Percentiles rank a stretch among this genome's conserved stretches.
phyloP scores from a whole-genome alignment of 1,284 basidiomycete genomes.

The Ustilago trichophora region DNA sequence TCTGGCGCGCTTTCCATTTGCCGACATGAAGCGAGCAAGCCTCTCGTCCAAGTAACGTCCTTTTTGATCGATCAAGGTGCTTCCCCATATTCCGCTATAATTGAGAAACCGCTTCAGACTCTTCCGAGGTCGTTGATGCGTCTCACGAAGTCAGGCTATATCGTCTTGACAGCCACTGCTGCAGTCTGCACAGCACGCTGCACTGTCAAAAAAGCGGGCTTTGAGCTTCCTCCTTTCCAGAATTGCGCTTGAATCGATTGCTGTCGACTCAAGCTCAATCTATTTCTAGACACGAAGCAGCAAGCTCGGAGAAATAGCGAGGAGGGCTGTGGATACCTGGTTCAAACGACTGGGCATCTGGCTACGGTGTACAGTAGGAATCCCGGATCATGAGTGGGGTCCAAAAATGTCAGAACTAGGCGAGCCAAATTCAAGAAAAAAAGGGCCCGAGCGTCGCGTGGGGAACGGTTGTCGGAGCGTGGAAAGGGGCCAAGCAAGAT shows the following conservation, averaged over 20 bases:
- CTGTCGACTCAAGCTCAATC: too few relatives aligned
- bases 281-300: too few relatives aligned
- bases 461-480: not conserved
- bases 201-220: too few relatives aligned
- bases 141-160: not conserved
- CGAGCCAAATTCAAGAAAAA: not conserved
- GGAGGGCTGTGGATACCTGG: too few relatives aligned
- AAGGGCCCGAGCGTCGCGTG: not conserved
- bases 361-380: too few relatives aligned
- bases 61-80: not conserved
- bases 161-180: not conserved
- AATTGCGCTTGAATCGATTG: too few relatives aligned
- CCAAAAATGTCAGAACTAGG: not conserved
- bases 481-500: constrained; percentile 9
- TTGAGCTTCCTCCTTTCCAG: too few relatives aligned
- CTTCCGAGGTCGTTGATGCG: not conserved
- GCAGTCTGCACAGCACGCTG: not conserved
- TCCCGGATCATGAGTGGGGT: too few relatives aligned
- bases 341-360: too few relatives aligned
- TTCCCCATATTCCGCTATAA: not conserved
- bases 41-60: too few relatives aligned
- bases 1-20: too few relatives aligned
- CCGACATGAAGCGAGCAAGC: not conserved
- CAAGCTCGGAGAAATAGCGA: too few relatives aligned
- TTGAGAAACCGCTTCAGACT: not conserved